Evolutionary conservation across 257 asterid genomes (phyloP).

Genomic region (Capsicum chinense): DNA sequence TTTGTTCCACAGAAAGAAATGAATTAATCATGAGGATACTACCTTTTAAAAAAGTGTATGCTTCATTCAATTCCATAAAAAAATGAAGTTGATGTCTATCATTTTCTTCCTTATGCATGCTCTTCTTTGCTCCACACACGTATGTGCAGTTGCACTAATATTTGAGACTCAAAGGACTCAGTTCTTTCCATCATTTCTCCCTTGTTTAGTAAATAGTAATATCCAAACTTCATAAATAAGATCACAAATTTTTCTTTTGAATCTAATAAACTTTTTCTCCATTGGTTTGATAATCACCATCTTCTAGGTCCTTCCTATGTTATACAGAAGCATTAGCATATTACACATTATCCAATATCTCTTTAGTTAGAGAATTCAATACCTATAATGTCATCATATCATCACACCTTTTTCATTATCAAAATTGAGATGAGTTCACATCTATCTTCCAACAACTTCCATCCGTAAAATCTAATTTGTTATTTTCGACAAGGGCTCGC

Average conservation of each 20-base stretch:
- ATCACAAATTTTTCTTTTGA: background rate
- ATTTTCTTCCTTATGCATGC: background rate
- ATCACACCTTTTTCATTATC: too few species aligned
- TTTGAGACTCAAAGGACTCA: background rate
- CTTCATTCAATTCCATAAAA: background rate
- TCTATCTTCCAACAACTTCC: too few species aligned
- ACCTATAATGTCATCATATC: too few species aligned
- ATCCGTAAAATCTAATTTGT: too few species aligned
- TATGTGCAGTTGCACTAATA: background rate
- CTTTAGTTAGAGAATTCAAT: too few species aligned
- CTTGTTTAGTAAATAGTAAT: background rate
- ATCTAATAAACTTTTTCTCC: background rate
- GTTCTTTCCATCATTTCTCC: background rate
- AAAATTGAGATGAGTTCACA: too few species aligned
- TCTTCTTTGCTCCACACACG: background rate
- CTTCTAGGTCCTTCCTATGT: background rate
- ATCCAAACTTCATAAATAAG: background rate
- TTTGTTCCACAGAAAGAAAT: background rate
- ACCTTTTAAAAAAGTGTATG: background rate
- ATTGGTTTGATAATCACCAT: background rate
- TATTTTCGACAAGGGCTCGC: too few species aligned
- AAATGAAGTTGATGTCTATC: background rate
- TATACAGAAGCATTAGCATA: background rate
- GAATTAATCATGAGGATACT: background rate
- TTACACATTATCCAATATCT: too few species aligned